A percentile compares a stretch with the other conserved stretches of the same genome.
These are phyloP conservation scores for Saraca asoca DNA, from an alignment of 331 rosid genomes.

Conservation along the genomic window DNA sequence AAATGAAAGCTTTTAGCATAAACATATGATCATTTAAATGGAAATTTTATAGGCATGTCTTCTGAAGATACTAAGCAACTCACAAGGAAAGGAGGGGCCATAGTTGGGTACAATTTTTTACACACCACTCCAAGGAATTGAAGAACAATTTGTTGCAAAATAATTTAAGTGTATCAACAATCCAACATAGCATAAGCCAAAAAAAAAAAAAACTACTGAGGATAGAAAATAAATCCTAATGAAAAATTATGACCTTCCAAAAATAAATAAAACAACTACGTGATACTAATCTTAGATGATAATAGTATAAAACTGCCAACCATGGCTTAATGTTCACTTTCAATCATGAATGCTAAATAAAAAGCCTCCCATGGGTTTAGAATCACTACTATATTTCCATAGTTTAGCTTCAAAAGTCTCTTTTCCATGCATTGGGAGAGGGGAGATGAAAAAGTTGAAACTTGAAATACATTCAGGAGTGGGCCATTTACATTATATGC, in stretches of 20 bases:
- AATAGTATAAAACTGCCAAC: neutral
- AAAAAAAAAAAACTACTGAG: neutral
- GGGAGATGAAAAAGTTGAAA: conserved; percentile 14
- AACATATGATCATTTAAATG: conserved; percentile 21
- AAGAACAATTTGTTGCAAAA: conserved; percentile 18
- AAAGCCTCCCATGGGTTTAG: neutral
- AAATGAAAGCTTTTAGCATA: conserved; percentile 10
- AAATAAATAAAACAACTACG: neutral
- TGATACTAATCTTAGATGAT: conserved; percentile 2
- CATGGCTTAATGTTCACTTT: neutral
- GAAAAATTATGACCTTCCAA: neutral
- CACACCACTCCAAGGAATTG: conserved; percentile 10
- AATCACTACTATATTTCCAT: conserved; percentile 10
- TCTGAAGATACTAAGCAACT: conserved; percentile 21
- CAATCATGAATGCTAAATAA: neutral
- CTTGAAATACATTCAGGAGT: too few species aligned
- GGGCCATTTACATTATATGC: neutral
- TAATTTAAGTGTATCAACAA: conserved; percentile 15
- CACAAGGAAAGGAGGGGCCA: conserved; percentile 3
- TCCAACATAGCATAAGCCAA: neutral
- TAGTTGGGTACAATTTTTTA: conserved; percentile 3
- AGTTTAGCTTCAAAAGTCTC: conserved; percentile 15
- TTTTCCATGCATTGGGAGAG: neutral
- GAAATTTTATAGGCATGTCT: neutral
- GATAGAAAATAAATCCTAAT: conserved; percentile 4